Evolutionary conservation across 208 protist species (phyloP).

Genomic region (Paratrypanosoma confusum): DNA sequence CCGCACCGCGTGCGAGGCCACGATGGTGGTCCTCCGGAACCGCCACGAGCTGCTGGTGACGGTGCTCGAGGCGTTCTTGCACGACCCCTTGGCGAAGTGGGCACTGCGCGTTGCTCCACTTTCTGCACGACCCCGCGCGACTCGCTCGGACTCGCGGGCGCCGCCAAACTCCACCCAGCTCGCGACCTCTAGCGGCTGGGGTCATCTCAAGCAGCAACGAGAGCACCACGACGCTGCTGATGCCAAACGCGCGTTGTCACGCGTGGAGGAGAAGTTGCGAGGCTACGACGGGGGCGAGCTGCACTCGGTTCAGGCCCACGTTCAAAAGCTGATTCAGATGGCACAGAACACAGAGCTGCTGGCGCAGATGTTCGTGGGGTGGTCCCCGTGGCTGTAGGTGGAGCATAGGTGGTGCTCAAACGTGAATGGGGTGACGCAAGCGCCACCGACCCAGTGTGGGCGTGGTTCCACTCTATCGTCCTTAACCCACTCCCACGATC

Average conservation of each 20-base stretch:
- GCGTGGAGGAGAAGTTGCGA: slow-evolving; percentile 81
- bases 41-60: slow-evolving; percentile 68
- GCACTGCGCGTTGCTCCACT: slow-evolving; percentile 17
- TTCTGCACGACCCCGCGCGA: too few relatives aligned
- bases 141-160: too few relatives aligned
- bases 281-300: slow-evolving; percentile 62
- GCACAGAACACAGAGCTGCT: slow-evolving; percentile 60
- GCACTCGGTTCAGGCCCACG: slow-evolving; percentile 45
- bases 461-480: too few relatives aligned
- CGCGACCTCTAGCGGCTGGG: slow-evolving; percentile 3
- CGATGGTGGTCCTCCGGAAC: slow-evolving; percentile 71
- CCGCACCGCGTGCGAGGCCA: slow-evolving; percentile 68
- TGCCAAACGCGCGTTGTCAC: slow-evolving; percentile 58
- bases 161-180: too few relatives aligned
- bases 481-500: too few relatives aligned
- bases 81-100: slow-evolving; percentile 95
- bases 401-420: too few relatives aligned
- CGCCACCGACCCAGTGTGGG: too few relatives aligned
- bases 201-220: background rate
- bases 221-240: slow-evolving; percentile 18
- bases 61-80: slow-evolving; percentile 88
- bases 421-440: too few relatives aligned
- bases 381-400: slow-evolving; percentile 71
- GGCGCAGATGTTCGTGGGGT: slow-evolving; percentile 62
- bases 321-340: slow-evolving; percentile 48